Conservation (phyloP, 169 alveolate species). For the Plasmodium billcollinsi region DNA sequence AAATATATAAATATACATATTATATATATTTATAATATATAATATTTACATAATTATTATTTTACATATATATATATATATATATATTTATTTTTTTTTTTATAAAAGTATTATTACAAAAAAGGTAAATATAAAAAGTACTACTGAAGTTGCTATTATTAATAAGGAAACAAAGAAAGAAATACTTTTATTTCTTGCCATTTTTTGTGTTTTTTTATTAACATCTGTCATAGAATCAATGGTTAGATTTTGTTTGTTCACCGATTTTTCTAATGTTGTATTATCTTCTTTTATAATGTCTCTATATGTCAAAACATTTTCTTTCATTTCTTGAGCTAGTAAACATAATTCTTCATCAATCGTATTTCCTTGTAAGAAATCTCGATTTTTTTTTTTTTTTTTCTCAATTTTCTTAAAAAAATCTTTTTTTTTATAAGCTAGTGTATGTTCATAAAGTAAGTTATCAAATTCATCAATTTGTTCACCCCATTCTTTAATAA, state of each 20-base stretch:
- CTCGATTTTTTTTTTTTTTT: slow-evolving; percentile 13
- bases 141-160: slow-evolving; percentile 31
- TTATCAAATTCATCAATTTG: slow-evolving; percentile 69
- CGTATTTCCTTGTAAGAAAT: slow-evolving; percentile 15
- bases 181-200: slow-evolving; percentile 28
- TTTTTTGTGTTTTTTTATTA: slow-evolving; percentile 32
- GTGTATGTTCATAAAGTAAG: slow-evolving; percentile 34
- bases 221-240: slow-evolving; percentile 41
- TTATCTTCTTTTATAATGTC: slow-evolving; percentile 38
- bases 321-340: slow-evolving; percentile 76
- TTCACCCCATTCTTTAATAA: slow-evolving; percentile 71
- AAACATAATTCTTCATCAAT: slow-evolving; percentile 73
- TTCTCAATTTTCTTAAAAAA: slow-evolving; percentile 27
- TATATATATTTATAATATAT: too few species aligned
- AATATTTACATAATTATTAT: neutral
- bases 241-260: slow-evolving; percentile 16
- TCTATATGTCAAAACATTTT: slow-evolving; percentile 63
- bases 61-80: neutral
- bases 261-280: slow-evolving; percentile 32
- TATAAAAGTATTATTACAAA: slow-evolving; percentile 12
- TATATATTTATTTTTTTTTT: neutral
- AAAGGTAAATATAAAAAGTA: slow-evolving; percentile 64
- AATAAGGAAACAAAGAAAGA: slow-evolving; percentile 58
- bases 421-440: slow-evolving; percentile 45
- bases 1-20: slow-evolving; percentile 9